These are phyloP conservation scores for Pichia ethanolica DNA, from an alignment of 805 yeast genomes.

Conservation along the genomic window DNA sequence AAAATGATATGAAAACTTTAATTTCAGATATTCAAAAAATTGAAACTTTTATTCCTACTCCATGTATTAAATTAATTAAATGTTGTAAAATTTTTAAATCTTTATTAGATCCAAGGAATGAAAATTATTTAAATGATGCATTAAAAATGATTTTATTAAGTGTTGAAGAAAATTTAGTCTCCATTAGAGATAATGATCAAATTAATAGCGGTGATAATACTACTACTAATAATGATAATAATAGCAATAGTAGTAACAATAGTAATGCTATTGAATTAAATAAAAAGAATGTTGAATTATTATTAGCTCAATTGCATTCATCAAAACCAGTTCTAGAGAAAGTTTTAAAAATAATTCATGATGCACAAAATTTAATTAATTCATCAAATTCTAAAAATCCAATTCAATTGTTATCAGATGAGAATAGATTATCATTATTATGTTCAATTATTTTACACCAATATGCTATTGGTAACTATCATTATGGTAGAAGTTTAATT, in stretches of 20 bases:
- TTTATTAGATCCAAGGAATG: constrained; percentile 20
- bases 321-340: constrained; percentile 2
- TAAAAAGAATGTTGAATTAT: neutral
- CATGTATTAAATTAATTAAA: constrained; percentile 22
- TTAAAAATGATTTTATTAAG: constrained; percentile 20
- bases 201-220: too few relatives aligned
- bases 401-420: constrained; percentile 19
- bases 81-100: constrained; percentile 23
- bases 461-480: constrained; percentile 15
- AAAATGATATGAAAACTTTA: constrained; percentile 3
- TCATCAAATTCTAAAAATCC: constrained; percentile 1
- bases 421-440: constrained; percentile 24
- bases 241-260: too few relatives aligned
- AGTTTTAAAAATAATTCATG: constrained; percentile 4
- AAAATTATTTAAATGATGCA: constrained; percentile 16
- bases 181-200: constrained; percentile 4
- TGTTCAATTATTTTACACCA: constrained; percentile 26
- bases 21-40: constrained; percentile 2
- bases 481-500: constrained; percentile 19
- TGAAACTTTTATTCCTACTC: constrained; percentile 18
- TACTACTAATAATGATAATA: too few relatives aligned
- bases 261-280: neutral
- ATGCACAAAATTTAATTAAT: neutral
- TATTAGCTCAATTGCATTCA: constrained; percentile 2
- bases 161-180: constrained; percentile 19